Conservation (phyloP, 805 yeast species). For the Suhomyces pyralidae region DNA sequence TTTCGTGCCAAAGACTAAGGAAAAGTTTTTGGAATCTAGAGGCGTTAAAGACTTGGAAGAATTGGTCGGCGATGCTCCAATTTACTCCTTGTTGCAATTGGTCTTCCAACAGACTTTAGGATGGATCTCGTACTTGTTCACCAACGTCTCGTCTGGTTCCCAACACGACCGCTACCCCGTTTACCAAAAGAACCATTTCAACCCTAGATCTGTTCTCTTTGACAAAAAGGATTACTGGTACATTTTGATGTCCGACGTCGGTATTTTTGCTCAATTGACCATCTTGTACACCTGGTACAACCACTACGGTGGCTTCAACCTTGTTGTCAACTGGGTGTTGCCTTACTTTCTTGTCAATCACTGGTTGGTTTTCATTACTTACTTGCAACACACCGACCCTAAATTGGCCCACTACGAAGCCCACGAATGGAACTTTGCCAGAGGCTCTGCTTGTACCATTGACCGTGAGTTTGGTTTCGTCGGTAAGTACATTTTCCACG, state of each 20-base stretch:
- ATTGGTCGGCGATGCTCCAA: slow-evolving; percentile 54
- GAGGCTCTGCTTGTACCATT: slow-evolving; percentile 66
- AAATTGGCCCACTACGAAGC: slow-evolving; percentile 57
- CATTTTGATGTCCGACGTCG: slow-evolving; percentile 54
- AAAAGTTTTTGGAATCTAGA: slow-evolving; percentile 36
- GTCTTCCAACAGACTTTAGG: slow-evolving; percentile 59
- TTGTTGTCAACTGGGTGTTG: slow-evolving; percentile 53
- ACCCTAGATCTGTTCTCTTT: slow-evolving; percentile 54
- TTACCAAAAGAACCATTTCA: slow-evolving; percentile 49
- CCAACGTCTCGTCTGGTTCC: slow-evolving; percentile 57
- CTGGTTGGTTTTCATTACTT: slow-evolving; percentile 64
- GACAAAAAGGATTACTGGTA: slow-evolving; percentile 55
- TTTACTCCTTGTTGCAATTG: slow-evolving; percentile 40
- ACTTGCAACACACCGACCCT: slow-evolving; percentile 61
- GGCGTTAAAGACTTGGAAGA: slow-evolving; percentile 40
- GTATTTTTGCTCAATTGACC: slow-evolving; percentile 44
- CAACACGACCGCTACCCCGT: slow-evolving; percentile 36
- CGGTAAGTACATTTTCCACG: slow-evolving; percentile 56
- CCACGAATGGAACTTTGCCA: slow-evolving; percentile 58
- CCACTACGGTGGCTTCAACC: slow-evolving; percentile 47
- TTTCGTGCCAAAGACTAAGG: slow-evolving; percentile 53
- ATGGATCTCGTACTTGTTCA: slow-evolving; percentile 46
- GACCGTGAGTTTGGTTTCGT: slow-evolving; percentile 60
- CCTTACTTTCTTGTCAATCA: slow-evolving; percentile 62
- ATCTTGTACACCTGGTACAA: slow-evolving; percentile 53